Evolutionary conservation across 2,329 filamentous ascomycete species (phyloP).

Genomic region (Aspergillus tubingensis): DNA sequence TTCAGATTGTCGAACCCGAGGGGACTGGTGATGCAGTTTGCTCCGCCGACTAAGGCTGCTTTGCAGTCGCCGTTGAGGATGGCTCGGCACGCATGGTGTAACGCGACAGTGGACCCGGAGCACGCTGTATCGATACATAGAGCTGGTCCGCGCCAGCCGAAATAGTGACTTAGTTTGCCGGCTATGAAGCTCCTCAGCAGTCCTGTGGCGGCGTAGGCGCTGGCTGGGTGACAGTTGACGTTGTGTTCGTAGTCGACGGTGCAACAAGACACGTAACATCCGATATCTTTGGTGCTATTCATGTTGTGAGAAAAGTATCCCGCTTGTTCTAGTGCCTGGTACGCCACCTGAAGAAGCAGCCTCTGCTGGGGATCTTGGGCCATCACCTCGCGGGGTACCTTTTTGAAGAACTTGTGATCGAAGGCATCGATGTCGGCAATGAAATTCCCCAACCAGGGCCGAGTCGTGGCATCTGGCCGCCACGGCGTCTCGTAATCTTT

Average conservation of each 20-base stretch:
- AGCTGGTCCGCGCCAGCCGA: constrained; percentile 47
- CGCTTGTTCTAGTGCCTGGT: constrained; percentile 35
- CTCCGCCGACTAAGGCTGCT: constrained; percentile 38
- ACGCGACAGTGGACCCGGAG: constrained; percentile 42
- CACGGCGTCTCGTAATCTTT: constrained; percentile 19
- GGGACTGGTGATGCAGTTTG: constrained; percentile 35
- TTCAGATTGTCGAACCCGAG: constrained; percentile 28
- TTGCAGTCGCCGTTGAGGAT: constrained; percentile 26
- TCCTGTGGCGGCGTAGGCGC: constrained; percentile 39
- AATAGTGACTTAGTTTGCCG: constrained; percentile 43
- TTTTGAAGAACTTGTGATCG: constrained; percentile 37
- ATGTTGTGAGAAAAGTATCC: constrained; percentile 28
- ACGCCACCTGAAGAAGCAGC: constrained; percentile 33
- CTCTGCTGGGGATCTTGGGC: constrained; percentile 38
- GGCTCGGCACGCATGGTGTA: constrained; percentile 28
- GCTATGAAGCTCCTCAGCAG: constrained; percentile 29
- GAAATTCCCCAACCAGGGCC: constrained; percentile 24
- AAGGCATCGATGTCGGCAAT: constrained; percentile 28
- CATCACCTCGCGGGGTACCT: constrained; percentile 28
- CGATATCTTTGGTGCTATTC: constrained; percentile 32
- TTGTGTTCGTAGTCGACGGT: constrained; percentile 47
- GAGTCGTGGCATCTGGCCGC: constrained; percentile 10
- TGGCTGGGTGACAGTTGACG: constrained; percentile 38
- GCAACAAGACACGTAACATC: constrained; percentile 43
- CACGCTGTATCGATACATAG: constrained; percentile 48